Evolutionary conservation across 192 early-diverging fungal genomes (phyloP), one percentile per base, ranked within the genome.

Genomic region (Podila minutissima): DNA sequence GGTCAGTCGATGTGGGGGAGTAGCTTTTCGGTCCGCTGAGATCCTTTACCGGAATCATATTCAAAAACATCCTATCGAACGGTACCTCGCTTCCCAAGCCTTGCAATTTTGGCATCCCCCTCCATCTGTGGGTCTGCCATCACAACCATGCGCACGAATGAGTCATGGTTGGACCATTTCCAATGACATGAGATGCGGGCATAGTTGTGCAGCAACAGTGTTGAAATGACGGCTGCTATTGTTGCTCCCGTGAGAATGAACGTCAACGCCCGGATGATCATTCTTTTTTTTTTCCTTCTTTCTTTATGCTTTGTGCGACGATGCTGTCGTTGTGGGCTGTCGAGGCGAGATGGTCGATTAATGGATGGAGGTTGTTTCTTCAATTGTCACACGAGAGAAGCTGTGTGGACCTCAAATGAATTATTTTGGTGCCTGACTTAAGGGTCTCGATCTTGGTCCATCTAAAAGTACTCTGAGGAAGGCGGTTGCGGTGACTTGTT

Each of bases 101-200:
- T 85, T 20, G 19, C 22, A 61, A 92, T 76, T 73, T 92, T 92
- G 8, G 87, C 85, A 63, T 90, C 88, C 8, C 91, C 91, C 50
- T 92, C 91, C 65, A 92, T 90, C 76, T 92, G 91, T 6, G 91
- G 91, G 49, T 92, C 91, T 28, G 89, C 91, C 62, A 89, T 88
- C 64, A 92, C 82, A 29, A 86, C 84, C 69, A 92, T 85, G 22
- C 89, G 74, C 35, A 89, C 35, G 24, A 81, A 72, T 13, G 88
- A 72, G 1, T 63, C 82, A 67, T 78, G 66, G 19, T 57, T 55
- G 1, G 46, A 38, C 67, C 73, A 75, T 37, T 58, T 41, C 77
- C 77, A 81, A 11, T 64, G 77, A n/a, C 77, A 81, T 26, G 71
- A 51, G 55, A 81, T 67, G 66, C 77, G 77, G 0, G 77, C 77